Evolutionary conservation across 495 filamentous ascomycete species (phyloP).

Genomic region (Annulohypoxylon bovei): DNA sequence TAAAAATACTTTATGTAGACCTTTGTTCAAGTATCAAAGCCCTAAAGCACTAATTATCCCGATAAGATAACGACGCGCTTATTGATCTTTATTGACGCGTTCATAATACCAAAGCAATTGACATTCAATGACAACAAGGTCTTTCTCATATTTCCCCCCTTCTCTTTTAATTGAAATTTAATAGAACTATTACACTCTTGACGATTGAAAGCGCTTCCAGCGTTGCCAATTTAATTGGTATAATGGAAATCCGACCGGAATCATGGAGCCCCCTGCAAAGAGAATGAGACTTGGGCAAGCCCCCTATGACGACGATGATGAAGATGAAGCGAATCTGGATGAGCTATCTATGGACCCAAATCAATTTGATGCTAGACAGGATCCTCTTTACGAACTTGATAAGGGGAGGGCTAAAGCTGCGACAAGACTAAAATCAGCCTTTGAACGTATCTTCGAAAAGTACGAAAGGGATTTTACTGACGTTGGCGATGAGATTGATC

Average conservation of each 20-base stretch:
- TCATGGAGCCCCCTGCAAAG: constrained; percentile 70
- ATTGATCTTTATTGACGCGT: constrained; percentile 27
- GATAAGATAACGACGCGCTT: constrained; percentile 36
- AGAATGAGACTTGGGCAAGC: constrained; percentile 59
- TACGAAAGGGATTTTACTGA: constrained; percentile 85
- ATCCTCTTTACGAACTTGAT: constrained; percentile 64
- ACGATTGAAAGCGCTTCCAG: background rate
- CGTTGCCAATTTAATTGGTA: background rate
- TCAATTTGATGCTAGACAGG: constrained; percentile 55
- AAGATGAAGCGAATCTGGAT: constrained; percentile 54
- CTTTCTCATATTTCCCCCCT: constrained; percentile 7
- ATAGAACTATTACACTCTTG: background rate
- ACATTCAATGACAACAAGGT: background rate
- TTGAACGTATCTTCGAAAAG: constrained; percentile 88
- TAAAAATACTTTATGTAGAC: background rate
- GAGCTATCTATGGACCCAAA: constrained; percentile 54
- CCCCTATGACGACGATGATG: constrained; percentile 47
- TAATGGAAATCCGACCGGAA: constrained; percentile 17
- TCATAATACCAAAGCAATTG: constrained; percentile 24
- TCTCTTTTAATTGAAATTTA: background rate
- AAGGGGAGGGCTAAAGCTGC: constrained; percentile 69
- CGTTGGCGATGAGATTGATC: constrained; percentile 83
- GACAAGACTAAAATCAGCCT: constrained; percentile 76
- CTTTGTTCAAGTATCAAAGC: background rate
- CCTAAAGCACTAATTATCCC: background rate